Evolutionary conservation across 306 rosid species (phyloP).

Genomic region (Macrotyloma uniflorum): DNA sequence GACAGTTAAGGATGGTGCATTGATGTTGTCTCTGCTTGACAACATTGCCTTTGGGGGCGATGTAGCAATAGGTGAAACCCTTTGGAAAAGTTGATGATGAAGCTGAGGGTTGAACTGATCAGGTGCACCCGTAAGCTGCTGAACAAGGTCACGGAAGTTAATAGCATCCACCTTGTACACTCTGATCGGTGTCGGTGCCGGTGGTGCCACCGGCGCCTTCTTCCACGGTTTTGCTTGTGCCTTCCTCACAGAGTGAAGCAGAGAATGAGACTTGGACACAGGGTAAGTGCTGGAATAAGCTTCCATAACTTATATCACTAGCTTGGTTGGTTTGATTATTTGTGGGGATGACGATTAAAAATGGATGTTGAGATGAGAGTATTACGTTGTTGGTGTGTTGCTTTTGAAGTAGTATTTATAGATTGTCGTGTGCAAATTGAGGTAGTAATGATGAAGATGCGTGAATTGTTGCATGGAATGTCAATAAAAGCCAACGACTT

Average conservation of each 20-base stretch:
- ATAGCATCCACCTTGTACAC: constrained; percentile 79
- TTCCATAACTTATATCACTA: constrained; percentile 41
- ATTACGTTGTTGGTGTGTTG: not conserved
- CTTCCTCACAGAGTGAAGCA: constrained; percentile 57
- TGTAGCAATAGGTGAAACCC: constrained; percentile 7
- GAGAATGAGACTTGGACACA: constrained; percentile 34
- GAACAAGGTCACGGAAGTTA: constrained; percentile 75
- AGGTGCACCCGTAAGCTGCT: constrained; percentile 73
- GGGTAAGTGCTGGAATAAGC: constrained; percentile 43
- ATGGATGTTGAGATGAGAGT: not conserved
- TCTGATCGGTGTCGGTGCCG: constrained; percentile 52
- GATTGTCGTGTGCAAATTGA: not conserved
- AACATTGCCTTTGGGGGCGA: not conserved
- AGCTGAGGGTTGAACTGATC: constrained; percentile 47
- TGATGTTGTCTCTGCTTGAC: not conserved
- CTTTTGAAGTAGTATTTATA: constrained; percentile 42
- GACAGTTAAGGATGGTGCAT: not conserved
- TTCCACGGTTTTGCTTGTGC: constrained; percentile 58
- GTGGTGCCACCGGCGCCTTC: constrained; percentile 65
- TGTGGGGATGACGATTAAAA: not conserved
- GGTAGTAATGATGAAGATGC: not conserved
- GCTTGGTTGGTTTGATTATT: not conserved
- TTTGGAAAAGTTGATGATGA: constrained; percentile 34
- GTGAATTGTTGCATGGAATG: not conserved
- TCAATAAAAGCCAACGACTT: constrained; percentile 47